Percentiles rank a stretch among this genome's conserved stretches.
These are phyloP conservation scores for Coemansia sp. DNA, from an alignment of 192 early-diverging fungal genomes.

Conservation along the genomic window DNA sequence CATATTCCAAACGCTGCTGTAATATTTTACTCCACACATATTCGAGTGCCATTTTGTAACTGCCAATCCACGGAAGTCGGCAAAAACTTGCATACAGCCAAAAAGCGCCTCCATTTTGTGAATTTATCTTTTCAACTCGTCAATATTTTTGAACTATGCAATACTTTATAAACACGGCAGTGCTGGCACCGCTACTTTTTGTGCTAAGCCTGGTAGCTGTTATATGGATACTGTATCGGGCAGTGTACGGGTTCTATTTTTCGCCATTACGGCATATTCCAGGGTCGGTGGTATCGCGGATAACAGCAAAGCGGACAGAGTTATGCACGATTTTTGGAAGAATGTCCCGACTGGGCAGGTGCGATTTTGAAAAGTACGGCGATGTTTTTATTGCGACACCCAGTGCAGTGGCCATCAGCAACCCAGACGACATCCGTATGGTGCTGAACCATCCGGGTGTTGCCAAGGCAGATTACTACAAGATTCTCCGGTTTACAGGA, in stretches of 20 bases:
- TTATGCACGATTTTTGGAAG: constrained; percentile 12
- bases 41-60: neutral
- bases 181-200: constrained; percentile 19
- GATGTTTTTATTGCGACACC: constrained; percentile 31
- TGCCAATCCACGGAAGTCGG: neutral
- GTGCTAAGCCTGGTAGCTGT: neutral
- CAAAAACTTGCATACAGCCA: neutral
- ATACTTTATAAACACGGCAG: constrained; percentile 7
- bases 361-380: constrained; percentile 33
- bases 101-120: too few species aligned
- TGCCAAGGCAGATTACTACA: constrained; percentile 33
- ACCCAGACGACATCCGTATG: constrained; percentile 30
- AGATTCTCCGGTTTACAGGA: constrained; percentile 38
- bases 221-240: constrained; percentile 2
- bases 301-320: constrained; percentile 21
- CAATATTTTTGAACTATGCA: neutral
- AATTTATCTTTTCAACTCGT: too few species aligned
- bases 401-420: constrained; percentile 27
- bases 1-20: too few species aligned
- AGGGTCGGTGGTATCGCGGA: constrained; percentile 25
- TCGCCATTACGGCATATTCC: constrained; percentile 42
- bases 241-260: constrained; percentile 16
- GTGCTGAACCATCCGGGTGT: constrained; percentile 24
- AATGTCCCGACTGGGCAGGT: constrained; percentile 21
- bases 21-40: neutral